Base-by-base conservation (phyloP, 1,284 basidiomycete species). In the Entoloma clypeatum region DNA sequence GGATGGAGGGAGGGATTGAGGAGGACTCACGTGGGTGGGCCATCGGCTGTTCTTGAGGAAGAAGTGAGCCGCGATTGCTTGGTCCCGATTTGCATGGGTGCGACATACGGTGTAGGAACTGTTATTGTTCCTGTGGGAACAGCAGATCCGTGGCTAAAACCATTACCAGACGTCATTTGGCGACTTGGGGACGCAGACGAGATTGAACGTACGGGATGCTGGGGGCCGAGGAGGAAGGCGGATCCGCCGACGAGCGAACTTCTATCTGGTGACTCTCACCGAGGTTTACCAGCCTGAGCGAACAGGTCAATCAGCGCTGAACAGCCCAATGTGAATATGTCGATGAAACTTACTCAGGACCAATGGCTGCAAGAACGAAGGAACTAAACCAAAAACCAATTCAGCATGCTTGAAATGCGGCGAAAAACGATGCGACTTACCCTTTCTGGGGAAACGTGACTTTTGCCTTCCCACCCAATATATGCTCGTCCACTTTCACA, bases 381-480 rank as follows among this genome's bases (percentile, higher is more conserved):
- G 11, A 24, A 22, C 48, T 46, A 36, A 16, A 10, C 17, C 11
- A 7, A 7, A 3, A 43, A 33, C 24, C 1, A 7, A 21, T 14
- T 25, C 13, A 24, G 28, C 7, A 24, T 16, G 6, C 31, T 10
- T n/a, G 5, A 2, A 16, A 4, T 3, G 27, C 37, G 5, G 11
- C 11, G 8, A 27, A 33, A 4, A 11, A 14, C 7, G 25, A 10
- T 17, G 28, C 14, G 2, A 44, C 48, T 3, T 14, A 50, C 48
- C 40, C 45, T 43, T 38, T 19, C 3, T 10, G 13, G 2, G 14
- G 6, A n/a, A 50, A 50, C 6, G 31, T 36, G 8, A 50, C 45
- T 31, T 22, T n/a, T 2, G 37, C 19, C 0, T 7, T 35, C 21
- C 48, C 45, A 13, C n/a, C 25, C 8, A 7, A n/a, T 33, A 17